Evolutionary conservation across 2,329 filamentous ascomycete genomes (phyloP).

Genomic region (Botryosphaeria dothidea): DNA sequence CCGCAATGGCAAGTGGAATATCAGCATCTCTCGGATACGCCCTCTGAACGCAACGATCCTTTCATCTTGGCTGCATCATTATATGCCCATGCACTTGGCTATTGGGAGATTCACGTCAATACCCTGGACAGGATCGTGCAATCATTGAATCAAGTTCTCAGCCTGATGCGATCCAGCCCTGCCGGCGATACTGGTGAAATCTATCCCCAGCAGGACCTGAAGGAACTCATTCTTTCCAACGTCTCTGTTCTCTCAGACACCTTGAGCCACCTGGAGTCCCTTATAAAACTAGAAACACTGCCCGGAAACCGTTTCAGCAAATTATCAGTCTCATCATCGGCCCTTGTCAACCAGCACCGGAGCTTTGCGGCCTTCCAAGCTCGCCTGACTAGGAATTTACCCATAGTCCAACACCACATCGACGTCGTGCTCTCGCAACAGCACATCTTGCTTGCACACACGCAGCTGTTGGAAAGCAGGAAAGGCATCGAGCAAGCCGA

Average conservation of each 20-base stretch:
- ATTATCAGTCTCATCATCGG: not conserved
- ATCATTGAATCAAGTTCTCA: not conserved
- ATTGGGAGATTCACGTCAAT: not conserved
- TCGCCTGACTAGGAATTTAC: no score
- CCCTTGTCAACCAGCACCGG: not conserved
- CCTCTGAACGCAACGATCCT: not conserved
- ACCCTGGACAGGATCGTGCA: not conserved
- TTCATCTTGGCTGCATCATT: not conserved
- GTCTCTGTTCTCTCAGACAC: not conserved
- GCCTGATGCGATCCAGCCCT: not conserved
- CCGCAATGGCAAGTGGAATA: not conserved
- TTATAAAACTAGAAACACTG: not conserved
- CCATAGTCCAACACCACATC: no score
- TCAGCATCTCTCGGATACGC: not conserved
- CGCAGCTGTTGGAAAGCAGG: conserved; percentile 19
- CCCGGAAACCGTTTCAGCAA: not conserved
- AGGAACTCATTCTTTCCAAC: not conserved
- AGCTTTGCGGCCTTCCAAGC: no score
- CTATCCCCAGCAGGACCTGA: not conserved
- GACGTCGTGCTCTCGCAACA: no score
- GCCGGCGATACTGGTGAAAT: not conserved
- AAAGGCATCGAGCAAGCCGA: conserved; percentile 24
- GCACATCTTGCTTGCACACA: no score
- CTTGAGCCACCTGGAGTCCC: not conserved
- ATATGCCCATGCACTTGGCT: not conserved